Base-by-base conservation (phyloP, 805 yeast genomes). In the Candida parachauliodes region DNA sequence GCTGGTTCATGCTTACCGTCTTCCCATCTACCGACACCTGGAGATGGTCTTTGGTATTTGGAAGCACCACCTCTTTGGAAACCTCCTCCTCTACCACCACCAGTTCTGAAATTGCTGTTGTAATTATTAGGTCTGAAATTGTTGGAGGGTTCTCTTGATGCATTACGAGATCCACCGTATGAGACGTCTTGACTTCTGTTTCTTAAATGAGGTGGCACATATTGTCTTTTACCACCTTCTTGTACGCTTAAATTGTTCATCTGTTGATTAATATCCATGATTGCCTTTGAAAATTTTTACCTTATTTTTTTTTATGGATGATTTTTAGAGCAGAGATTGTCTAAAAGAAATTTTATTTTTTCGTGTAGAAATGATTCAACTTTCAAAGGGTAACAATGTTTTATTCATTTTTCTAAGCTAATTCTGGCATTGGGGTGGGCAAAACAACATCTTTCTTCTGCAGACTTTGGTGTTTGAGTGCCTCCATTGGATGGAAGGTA, bases 1-100 rank as follows among this genome's bases (percentile, higher is more conserved):
- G 95, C 87, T 42, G 95, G 95, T 48, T 79, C 72, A 60, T 91
- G 98, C 57, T 77, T 78, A 51, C 97, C 98, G 57, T 88, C 83
- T 39, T 72, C 81, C 77, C 88, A 93, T 47, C 74, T 72, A 52
- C 98, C 98, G 49, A 77, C 83, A 48, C 82, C 83, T 25, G 69
- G 65, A n/a, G 34, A n/a, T 30, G 65, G 59, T 47, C 69, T 62
- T 32, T 60, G 57, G 35, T 36, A 43, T 48, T 57, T 50, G 39
- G 57, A 53, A 14, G 16, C 61, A 45, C 55, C 45, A 41, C 57
- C 49, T 24, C 47, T 46, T 34, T 48, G 41, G 44, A 38, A 61
- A 44, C 54, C 45, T 41, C 59, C 49, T 16, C 45, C 44, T 34
- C 49, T 42, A 41, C 66, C 62, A 41, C 63, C 59, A 38, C 52